A percentile compares a stretch with the other conserved stretches of the same genome.
Conservation (phyloP, 805 yeast genomes). For the Kockiozyma suomiensis region DNA sequence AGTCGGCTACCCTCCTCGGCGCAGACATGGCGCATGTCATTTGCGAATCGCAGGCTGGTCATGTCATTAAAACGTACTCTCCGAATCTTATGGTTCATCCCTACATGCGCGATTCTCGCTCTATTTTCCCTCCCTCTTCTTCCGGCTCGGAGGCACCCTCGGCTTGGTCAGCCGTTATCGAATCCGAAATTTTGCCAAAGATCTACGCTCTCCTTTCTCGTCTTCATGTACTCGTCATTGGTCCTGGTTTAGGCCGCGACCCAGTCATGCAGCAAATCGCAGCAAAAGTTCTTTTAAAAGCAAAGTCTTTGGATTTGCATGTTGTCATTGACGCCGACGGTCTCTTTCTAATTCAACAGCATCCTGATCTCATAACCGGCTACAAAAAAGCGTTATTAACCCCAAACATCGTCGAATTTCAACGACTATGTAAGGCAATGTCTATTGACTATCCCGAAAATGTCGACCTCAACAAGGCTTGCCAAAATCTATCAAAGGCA, state of each 20-base stretch:
- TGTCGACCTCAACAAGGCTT: slow-evolving; percentile 23
- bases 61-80: slow-evolving; percentile 80
- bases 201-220: slow-evolving; percentile 59
- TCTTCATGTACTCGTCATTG: slow-evolving; percentile 81
- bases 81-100: slow-evolving; percentile 98
- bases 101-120: slow-evolving; percentile 58
- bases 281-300: slow-evolving; percentile 58
- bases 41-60: slow-evolving; percentile 79
- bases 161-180: slow-evolving; percentile 30
- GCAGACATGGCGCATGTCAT: slow-evolving; percentile 86
- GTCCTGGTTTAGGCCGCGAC: slow-evolving; percentile 95
- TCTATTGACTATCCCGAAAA: slow-evolving; percentile 7
- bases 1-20: slow-evolving; percentile 81
- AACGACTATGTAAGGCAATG: slow-evolving; percentile 52
- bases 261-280: slow-evolving; percentile 62
- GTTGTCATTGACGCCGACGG: slow-evolving; percentile 91
- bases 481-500: slow-evolving; percentile 49
- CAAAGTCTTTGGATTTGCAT: slow-evolving; percentile 62
- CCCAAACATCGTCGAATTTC: slow-evolving; percentile 87
- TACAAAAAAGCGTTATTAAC: slow-evolving; percentile 70
- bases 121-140: not conserved
- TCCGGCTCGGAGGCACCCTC: not conserved
- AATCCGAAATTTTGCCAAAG: slow-evolving; percentile 53
- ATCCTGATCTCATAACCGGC: slow-evolving; percentile 58
- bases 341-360: slow-evolving; percentile 62